Conservation (phyloP, 202 grass and related monocot species). For the Hordeum pubiflorum region DNA sequence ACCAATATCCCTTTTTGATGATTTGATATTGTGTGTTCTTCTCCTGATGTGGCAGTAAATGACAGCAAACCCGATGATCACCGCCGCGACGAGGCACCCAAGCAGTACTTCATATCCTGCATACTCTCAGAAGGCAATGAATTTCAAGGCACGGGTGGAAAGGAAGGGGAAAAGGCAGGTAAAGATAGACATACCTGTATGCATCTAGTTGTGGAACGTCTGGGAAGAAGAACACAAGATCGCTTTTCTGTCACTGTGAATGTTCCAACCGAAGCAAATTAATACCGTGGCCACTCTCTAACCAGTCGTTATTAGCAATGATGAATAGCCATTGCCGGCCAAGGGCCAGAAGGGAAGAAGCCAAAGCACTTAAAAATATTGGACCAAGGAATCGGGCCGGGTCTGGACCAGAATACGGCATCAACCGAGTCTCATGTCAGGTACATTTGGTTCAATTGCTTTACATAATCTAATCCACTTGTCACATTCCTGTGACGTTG, state of each 20-base stretch:
- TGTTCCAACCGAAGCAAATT: constrained; percentile 6
- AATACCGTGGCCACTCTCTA: constrained; percentile 19
- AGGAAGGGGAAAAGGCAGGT: constrained; percentile 2
- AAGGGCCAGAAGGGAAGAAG: constrained; percentile 18
- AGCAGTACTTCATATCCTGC: constrained; percentile 37
- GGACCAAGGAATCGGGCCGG: background rate
- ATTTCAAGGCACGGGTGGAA: background rate
- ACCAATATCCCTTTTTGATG: constrained; percentile 33
- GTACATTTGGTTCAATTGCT: constrained; percentile 14
- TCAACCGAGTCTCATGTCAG: background rate
- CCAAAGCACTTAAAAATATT: constrained; percentile 18
- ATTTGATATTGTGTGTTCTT: constrained; percentile 20
- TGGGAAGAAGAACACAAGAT: constrained; percentile 20
- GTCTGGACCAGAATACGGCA: background rate
- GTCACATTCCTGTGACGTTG: background rate
- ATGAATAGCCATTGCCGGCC: constrained; percentile 34
- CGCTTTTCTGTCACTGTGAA: constrained; percentile 18
- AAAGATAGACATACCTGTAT: constrained; percentile 26
- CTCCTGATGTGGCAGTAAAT: constrained; percentile 34
- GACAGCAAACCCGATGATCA: constrained; percentile 18
- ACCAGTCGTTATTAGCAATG: constrained; percentile 30
- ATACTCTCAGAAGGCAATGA: constrained; percentile 1
- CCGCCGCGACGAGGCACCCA: constrained; percentile 27
- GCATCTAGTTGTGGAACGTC: constrained; percentile 27
- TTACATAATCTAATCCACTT: constrained; percentile 17